Evolutionary conservation across 495 filamentous ascomycete species (phyloP).

Genomic region (Aspergillus sparsus): DNA sequence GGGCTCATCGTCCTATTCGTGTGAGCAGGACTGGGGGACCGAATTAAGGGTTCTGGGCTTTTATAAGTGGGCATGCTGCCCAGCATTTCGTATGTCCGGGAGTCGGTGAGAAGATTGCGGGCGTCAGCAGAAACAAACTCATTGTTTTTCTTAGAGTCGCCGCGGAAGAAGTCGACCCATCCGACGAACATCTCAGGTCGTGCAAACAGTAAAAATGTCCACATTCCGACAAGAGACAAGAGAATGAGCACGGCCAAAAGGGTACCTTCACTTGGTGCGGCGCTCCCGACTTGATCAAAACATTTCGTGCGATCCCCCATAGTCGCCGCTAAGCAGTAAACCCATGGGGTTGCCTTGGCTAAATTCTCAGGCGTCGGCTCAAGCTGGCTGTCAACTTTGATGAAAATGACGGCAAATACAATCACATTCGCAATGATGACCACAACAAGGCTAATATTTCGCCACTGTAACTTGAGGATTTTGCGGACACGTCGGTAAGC

Average conservation of each 20-base stretch:
- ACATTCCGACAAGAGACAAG: conserved; percentile 81
- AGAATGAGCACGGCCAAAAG: conserved; percentile 80
- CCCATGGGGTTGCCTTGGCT: conserved; percentile 61
- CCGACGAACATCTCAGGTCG: conserved; percentile 80
- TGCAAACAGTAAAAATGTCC: conserved; percentile 77
- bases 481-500: conserved; percentile 82
- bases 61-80: conserved; percentile 40
- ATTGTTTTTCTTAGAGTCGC: conserved; percentile 42
- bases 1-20: conserved; percentile 34
- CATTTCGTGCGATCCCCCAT: conserved; percentile 67
- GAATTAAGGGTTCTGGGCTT: conserved; percentile 45
- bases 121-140: conserved; percentile 93
- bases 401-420: conserved; percentile 87
- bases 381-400: conserved; percentile 75
- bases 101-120: conserved; percentile 59
- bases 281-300: conserved; percentile 49
- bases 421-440: conserved; percentile 88
- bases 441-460: conserved; percentile 81
- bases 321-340: conserved; percentile 65
- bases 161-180: conserved; percentile 69
- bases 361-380: conserved; percentile 55
- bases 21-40: conserved; percentile 42
- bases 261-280: conserved; percentile 67
- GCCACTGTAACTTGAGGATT: conserved; percentile 92
- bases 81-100: conserved; percentile 83